A percentile compares a stretch with the other conserved stretches of the same genome.
Conservation (phyloP, 768 basidiomycete species). For the Suillus hirtellus region DNA sequence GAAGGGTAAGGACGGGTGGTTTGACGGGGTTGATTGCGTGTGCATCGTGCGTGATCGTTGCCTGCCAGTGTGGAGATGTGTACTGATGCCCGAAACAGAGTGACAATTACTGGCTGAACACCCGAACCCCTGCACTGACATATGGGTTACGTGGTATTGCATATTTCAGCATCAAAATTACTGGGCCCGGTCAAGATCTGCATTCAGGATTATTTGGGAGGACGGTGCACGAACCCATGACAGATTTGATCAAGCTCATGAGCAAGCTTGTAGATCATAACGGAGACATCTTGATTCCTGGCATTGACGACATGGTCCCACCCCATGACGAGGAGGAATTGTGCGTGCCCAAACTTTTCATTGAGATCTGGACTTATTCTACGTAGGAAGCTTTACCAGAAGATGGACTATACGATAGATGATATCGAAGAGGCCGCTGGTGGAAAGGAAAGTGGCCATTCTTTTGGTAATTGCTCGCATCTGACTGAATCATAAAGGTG, state of each 20-base stretch:
- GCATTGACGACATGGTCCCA: slow-evolving; percentile 82
- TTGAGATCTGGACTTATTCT: slow-evolving; percentile 7
- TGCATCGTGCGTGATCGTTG: slow-evolving; percentile 69
- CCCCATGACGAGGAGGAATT: slow-evolving; percentile 72
- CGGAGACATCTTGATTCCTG: slow-evolving; percentile 88
- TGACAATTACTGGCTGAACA: slow-evolving; percentile 87
- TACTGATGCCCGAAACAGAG: slow-evolving; percentile 43
- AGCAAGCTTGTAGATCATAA: slow-evolving; percentile 76
- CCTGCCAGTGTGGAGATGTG: neutral
- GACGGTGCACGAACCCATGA: slow-evolving; percentile 90
- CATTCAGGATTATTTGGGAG: slow-evolving; percentile 89
- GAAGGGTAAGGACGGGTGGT: slow-evolving; percentile 67
- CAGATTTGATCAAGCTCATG: slow-evolving; percentile 83
- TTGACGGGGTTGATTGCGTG: slow-evolving; percentile 86
- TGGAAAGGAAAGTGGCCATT: slow-evolving; percentile 37
- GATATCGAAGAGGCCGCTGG: slow-evolving; percentile 81
- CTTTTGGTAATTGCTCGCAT: neutral
- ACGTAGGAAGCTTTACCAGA: slow-evolving; percentile 64
- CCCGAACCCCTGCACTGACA: slow-evolving; percentile 30
- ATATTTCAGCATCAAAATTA: slow-evolving; percentile 81
- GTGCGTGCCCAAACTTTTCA: slow-evolving; percentile 34
- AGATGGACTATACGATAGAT: slow-evolving; percentile 66
- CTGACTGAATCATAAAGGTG: slow-evolving; percentile 35
- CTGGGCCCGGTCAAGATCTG: slow-evolving; percentile 84
- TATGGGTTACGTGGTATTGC: slow-evolving; percentile 88